phyloP scores from a whole-genome alignment of 2,329 filamentous ascomycete species.

The Botrytis hyacinthi region DNA sequence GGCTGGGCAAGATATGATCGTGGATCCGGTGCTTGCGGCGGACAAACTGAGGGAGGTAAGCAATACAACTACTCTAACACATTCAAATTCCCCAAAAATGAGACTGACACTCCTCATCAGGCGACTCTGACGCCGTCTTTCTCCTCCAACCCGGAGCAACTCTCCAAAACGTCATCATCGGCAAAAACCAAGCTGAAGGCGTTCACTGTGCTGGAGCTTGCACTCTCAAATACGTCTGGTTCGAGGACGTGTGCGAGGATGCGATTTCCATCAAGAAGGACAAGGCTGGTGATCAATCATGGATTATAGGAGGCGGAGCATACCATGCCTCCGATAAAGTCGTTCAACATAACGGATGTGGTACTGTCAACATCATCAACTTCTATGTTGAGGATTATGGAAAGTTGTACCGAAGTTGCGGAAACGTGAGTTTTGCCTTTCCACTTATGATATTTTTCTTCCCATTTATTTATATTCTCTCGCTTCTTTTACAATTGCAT shows the following conservation, averaged over 20 bases:
- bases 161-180: not conserved
- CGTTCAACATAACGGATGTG: not conserved
- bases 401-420: not conserved
- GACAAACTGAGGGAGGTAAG: not conserved
- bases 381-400: constrained; percentile 1
- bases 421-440: not conserved
- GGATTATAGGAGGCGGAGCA: not conserved
- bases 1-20: not conserved
- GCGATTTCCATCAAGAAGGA: not conserved
- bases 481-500: no score
- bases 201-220: not conserved
- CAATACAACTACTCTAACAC: not conserved
- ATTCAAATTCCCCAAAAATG: no score
- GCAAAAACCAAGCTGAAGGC: not conserved
- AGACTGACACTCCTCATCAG: not conserved
- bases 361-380: not conserved
- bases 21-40: not conserved
- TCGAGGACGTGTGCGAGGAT: constrained; percentile 8
- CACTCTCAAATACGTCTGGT: not conserved
- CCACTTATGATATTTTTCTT: no score
- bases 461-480: no score
- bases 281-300: not conserved
- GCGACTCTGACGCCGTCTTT: not conserved
- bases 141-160: not conserved
- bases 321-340: not conserved